These are phyloP conservation scores for Auxenochlorella pyrenoidosa DNA, from an alignment of 139 green algal species.

Conservation along the genomic window DNA sequence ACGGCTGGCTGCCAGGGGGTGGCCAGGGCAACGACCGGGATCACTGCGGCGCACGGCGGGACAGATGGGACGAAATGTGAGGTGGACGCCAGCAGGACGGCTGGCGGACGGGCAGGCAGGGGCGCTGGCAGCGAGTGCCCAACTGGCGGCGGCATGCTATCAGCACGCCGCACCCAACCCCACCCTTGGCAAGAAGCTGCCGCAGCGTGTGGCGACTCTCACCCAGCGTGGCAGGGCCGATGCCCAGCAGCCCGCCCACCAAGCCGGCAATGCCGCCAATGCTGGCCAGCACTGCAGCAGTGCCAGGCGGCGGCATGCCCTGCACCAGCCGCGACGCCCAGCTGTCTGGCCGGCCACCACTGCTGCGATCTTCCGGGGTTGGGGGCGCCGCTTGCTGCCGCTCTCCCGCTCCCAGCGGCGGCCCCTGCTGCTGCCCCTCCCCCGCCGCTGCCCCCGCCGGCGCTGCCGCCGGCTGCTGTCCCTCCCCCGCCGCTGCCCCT, in stretches of 20 bases:
- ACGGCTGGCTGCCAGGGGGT: constrained; percentile 35
- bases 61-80: no score
- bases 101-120: no score
- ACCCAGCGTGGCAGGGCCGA: constrained; percentile 65
- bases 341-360: neutral
- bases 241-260: constrained; percentile 71
- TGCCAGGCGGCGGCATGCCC: neutral
- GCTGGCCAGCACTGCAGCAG: constrained; percentile 42
- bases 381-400: no score
- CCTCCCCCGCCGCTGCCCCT: neutral
- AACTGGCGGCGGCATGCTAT: no score
- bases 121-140: no score
- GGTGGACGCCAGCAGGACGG: no score
- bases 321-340: neutral
- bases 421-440: no score
- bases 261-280: constrained; percentile 69
- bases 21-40: constrained; percentile 52
- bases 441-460: no score
- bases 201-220: neutral
- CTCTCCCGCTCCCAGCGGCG: no score
- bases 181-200: no score
- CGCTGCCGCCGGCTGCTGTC: neutral
- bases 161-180: no score
- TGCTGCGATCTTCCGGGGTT: no score
- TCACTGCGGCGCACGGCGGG: constrained; percentile 30